Percentiles rank a stretch among this genome's conserved stretches.
phyloP scores from a whole-genome alignment of 2,329 filamentous ascomycete species.

The Hypocreales sp. region DNA sequence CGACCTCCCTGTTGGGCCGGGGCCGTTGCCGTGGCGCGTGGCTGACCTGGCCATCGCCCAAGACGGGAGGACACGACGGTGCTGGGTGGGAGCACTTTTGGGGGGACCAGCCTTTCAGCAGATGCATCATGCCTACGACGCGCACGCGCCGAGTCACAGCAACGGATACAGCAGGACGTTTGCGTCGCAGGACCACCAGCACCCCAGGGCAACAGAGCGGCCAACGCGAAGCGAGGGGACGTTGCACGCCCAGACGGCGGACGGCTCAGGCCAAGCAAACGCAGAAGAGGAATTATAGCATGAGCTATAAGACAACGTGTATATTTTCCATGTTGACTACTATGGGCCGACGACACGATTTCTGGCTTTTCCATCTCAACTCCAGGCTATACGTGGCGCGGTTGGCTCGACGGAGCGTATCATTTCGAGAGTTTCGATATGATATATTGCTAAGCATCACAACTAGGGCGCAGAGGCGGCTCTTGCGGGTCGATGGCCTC shows the following conservation, averaged over 20 bases:
- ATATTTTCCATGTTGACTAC: slow-evolving; percentile 6
- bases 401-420: slow-evolving; percentile 3
- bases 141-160: slow-evolving; percentile 37
- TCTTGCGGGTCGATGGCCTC: not conserved
- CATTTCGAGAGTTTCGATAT: slow-evolving; percentile 5
- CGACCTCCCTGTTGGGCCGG: slow-evolving; percentile 2
- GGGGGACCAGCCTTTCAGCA: slow-evolving; percentile 51
- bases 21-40: slow-evolving; percentile 7
- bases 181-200: slow-evolving; percentile 25
- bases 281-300: slow-evolving; percentile 11
- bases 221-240: slow-evolving; percentile 18
- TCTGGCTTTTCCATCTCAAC: slow-evolving; percentile 8
- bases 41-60: slow-evolving; percentile 37
- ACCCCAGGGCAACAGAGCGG: slow-evolving; percentile 21
- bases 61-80: slow-evolving; percentile 44
- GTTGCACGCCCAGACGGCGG: slow-evolving; percentile 16
- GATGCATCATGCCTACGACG: slow-evolving; percentile 45
- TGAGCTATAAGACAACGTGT: slow-evolving; percentile 3
- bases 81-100: slow-evolving; percentile 46
- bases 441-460: slow-evolving; percentile 5
- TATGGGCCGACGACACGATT: slow-evolving; percentile 8
- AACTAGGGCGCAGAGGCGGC: not conserved
- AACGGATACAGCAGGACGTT: slow-evolving; percentile 39
- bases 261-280: slow-evolving; percentile 28
- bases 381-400: slow-evolving; percentile 5